These are phyloP conservation scores for Salix caprea DNA, from an alignment of 345 rosid species.

Conservation along the genomic window DNA sequence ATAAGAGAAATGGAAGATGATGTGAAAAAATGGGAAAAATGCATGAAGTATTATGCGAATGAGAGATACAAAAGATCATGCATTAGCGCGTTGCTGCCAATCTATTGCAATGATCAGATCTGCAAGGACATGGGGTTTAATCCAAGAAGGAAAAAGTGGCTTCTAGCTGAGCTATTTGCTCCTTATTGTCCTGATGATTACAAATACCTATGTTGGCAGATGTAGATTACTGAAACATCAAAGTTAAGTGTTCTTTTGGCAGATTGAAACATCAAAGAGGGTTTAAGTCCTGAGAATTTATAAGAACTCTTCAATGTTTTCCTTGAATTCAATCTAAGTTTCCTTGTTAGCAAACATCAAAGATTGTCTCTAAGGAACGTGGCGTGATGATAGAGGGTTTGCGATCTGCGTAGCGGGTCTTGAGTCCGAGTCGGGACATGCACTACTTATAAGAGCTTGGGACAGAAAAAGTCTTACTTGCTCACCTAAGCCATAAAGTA, in stretches of 20 bases:
- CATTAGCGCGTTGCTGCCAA: conserved; percentile 25
- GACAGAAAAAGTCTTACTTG: too few relatives aligned
- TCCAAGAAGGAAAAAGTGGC: conserved; percentile 27
- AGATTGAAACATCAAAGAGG: background rate
- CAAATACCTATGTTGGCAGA: background rate
- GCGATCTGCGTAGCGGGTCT: too few relatives aligned
- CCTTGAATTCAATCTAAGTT: background rate
- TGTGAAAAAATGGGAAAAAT: conserved; percentile 23
- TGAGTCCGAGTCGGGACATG: too few relatives aligned
- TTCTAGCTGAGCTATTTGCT: conserved; percentile 26
- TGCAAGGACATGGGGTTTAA: conserved; percentile 33
- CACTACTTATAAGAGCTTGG: too few relatives aligned
- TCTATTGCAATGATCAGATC: conserved; percentile 29
- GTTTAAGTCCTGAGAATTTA: background rate
- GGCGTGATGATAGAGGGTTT: too few relatives aligned
- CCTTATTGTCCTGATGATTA: conserved; percentile 27
- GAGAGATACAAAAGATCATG: conserved; percentile 21
- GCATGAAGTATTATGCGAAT: background rate
- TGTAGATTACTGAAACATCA: background rate
- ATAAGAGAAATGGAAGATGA: conserved; percentile 33
- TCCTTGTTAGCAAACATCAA: background rate
- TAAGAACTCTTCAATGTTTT: background rate
- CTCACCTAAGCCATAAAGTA: too few relatives aligned
- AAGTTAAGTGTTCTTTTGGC: background rate
- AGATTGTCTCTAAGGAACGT: too few relatives aligned